phyloP scores from a whole-genome alignment of 371 early-diverging fungal genomes.

The Mortierella sp. region DNA sequence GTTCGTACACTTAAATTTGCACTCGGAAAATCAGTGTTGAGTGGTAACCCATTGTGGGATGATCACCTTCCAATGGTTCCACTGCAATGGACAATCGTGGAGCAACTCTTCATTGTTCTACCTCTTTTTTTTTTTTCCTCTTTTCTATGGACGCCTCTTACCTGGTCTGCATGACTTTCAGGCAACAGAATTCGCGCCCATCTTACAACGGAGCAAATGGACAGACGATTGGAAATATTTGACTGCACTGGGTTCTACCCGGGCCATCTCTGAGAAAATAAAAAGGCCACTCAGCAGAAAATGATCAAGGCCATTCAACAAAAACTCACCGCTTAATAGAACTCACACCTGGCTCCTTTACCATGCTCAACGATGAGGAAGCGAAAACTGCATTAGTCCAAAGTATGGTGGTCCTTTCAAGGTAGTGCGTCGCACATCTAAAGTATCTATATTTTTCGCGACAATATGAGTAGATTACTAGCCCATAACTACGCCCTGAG shows the following conservation, averaged over 20 bases:
- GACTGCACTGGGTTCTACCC: neutral
- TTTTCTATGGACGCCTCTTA: slow-evolving; percentile 16
- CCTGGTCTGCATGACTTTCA: slow-evolving; percentile 3
- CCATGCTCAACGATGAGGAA: neutral
- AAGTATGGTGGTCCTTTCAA: slow-evolving; percentile 19
- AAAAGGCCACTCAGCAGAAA: slow-evolving; percentile 9
- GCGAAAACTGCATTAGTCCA: neutral
- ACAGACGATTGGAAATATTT: slow-evolving; percentile 10
- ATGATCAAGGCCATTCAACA: slow-evolving; percentile 16
- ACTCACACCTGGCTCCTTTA: slow-evolving; percentile 13
- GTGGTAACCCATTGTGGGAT: slow-evolving; percentile 16
- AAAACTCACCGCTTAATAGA: neutral
- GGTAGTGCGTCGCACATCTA: neutral
- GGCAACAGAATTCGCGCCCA: neutral
- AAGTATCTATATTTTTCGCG: neutral
- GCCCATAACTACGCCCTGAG: slow-evolving; percentile 4
- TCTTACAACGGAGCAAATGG: slow-evolving; percentile 26
- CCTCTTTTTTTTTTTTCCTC: slow-evolving; percentile 28
- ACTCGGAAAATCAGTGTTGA: neutral
- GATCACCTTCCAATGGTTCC: slow-evolving; percentile 4
- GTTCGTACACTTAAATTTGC: neutral
- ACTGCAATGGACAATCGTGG: slow-evolving; percentile 14
- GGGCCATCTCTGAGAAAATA: neutral
- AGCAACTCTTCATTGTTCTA: slow-evolving; percentile 11
- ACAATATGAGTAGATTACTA: neutral